Conservation (phyloP, 495 filamentous ascomycete species). For the Bombardia bombarda region DNA sequence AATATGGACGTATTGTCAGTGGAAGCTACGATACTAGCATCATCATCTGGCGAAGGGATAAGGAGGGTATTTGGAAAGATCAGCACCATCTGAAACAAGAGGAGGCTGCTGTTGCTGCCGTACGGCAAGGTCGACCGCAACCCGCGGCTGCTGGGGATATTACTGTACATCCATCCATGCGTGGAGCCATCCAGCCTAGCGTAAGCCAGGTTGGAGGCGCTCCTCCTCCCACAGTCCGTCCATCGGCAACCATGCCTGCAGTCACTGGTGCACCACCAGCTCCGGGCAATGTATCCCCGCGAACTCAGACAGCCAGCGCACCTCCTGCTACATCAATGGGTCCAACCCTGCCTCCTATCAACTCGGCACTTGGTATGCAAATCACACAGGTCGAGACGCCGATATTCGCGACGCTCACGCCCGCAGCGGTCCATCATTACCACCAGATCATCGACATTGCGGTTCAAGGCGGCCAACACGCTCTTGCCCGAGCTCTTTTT, state of each 20-base stretch:
- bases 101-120: slow-evolving; percentile 39
- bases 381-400: background rate
- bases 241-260: background rate
- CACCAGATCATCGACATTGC: slow-evolving; percentile 33
- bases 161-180: slow-evolving; percentile 15
- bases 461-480: slow-evolving; percentile 34
- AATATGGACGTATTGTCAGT: slow-evolving; percentile 82
- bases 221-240: background rate
- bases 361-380: background rate
- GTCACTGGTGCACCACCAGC: background rate
- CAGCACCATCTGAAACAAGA: slow-evolving; percentile 66
- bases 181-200: background rate
- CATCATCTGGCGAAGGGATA: slow-evolving; percentile 84
- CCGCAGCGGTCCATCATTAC: slow-evolving; percentile 16
- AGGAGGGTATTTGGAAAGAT: slow-evolving; percentile 70
- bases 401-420: background rate
- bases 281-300: background rate
- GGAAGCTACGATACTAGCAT: slow-evolving; percentile 94
- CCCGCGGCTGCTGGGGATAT: background rate
- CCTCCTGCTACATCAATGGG: background rate
- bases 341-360: background rate
- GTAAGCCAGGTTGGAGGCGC: background rate
- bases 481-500: slow-evolving; percentile 34
- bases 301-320: background rate
- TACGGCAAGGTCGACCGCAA: slow-evolving; percentile 10